Conservation (phyloP, 108 stramenopile species). For the Conticribra weissflogii region DNA sequence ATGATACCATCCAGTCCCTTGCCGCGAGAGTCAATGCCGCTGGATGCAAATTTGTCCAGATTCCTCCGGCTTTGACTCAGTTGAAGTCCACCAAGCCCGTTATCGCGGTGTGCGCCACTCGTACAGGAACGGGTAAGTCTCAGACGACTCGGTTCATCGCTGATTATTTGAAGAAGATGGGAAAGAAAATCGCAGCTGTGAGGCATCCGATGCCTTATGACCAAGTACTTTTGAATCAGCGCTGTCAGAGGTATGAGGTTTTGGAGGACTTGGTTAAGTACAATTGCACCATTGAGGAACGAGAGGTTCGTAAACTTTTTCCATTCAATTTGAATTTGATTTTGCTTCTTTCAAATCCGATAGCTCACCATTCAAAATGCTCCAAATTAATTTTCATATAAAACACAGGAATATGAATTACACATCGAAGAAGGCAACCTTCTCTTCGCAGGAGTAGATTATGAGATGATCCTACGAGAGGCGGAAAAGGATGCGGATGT, state of each 20-base stretch:
- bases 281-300: constrained; percentile 60
- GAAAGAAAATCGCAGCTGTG: constrained; percentile 48
- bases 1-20: constrained; percentile 50
- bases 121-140: constrained; percentile 51
- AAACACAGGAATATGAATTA: constrained; percentile 54
- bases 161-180: constrained; percentile 47
- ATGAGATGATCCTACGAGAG: constrained; percentile 59
- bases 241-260: constrained; percentile 55
- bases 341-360: neutral
- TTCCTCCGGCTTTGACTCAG: constrained; percentile 50
- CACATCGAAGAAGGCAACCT: constrained; percentile 56
- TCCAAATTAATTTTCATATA: too few relatives aligned
- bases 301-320: constrained; percentile 31
- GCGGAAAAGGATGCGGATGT: constrained; percentile 56
- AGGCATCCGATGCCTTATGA: constrained; percentile 65
- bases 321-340: neutral
- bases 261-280: constrained; percentile 60
- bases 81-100: constrained; percentile 48
- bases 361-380: too few relatives aligned
- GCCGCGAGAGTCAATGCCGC: constrained; percentile 52
- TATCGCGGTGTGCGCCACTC: constrained; percentile 51
- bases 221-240: constrained; percentile 38
- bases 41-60: constrained; percentile 56
- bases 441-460: constrained; percentile 60
- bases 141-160: constrained; percentile 52